These are phyloP conservation scores for Leucocoprinus leucothites DNA, from an alignment of 768 basidiomycete species.

Conservation along the genomic window DNA sequence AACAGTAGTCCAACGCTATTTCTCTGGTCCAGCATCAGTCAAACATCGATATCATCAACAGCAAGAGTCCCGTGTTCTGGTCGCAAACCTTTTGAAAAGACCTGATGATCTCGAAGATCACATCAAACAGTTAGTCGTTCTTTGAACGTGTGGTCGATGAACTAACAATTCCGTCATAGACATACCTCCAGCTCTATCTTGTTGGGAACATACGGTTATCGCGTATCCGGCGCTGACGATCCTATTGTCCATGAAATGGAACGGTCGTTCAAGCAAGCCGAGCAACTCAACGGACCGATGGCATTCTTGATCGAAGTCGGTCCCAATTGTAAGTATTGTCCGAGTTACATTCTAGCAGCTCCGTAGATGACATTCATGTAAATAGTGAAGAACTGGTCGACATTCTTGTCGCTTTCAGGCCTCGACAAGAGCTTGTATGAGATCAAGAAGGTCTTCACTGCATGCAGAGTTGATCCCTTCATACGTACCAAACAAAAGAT, in stretches of 20 bases:
- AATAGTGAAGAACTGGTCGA: slow-evolving; percentile 1
- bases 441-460: slow-evolving; percentile 2
- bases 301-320: neutral
- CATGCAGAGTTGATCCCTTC: neutral
- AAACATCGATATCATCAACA: slow-evolving; percentile 3
- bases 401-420: neutral
- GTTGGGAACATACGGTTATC: slow-evolving; percentile 1
- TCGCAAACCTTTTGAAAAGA: neutral
- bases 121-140: neutral
- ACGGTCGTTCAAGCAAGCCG: neutral
- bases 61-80: neutral
- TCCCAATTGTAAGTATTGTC: neutral
- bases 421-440: neutral
- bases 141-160: neutral
- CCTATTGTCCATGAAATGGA: slow-evolving; percentile 2
- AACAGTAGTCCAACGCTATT: neutral
- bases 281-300: neutral
- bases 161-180: neutral
- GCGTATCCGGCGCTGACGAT: neutral
- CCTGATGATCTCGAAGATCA: slow-evolving; percentile 1
- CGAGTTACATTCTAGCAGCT: neutral
- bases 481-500: slow-evolving; percentile 2
- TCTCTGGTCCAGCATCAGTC: slow-evolving; percentile 2
- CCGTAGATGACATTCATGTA: neutral
- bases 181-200: neutral